Conservation (phyloP, 2,329 filamentous ascomycete species). For the Pseudonectria buxi region DNA sequence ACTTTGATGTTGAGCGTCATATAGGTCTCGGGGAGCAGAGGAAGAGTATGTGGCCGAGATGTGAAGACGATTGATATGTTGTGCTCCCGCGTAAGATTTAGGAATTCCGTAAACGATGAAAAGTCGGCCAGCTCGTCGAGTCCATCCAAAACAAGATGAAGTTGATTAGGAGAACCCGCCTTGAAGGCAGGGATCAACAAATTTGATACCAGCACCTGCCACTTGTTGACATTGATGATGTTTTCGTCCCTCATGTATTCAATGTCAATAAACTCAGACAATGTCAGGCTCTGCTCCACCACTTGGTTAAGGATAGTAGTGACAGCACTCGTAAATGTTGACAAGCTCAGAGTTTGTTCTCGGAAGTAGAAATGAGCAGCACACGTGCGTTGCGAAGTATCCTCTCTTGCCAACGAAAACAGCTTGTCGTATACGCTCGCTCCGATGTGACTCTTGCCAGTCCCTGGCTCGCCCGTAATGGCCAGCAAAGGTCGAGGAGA, state of each 20-base stretch:
- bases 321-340: constrained; percentile 17
- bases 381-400: constrained; percentile 13
- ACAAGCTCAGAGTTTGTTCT: constrained; percentile 23
- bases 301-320: constrained; percentile 24
- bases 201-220: constrained; percentile 14
- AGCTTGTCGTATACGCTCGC: constrained; percentile 17
- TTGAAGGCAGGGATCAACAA: constrained; percentile 19
- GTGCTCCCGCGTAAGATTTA: constrained; percentile 17
- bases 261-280: constrained; percentile 24
- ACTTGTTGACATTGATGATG: constrained; percentile 3
- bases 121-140: constrained; percentile 22
- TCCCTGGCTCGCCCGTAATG: constrained; percentile 23
- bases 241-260: constrained; percentile 22
- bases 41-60: constrained; percentile 9
- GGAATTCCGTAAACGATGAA: constrained; percentile 13
- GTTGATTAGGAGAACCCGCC: constrained; percentile 11
- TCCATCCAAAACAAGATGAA: constrained; percentile 27
- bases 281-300: constrained; percentile 20
- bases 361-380: constrained; percentile 32
- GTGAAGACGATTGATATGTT: constrained; percentile 23
- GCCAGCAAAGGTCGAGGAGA: constrained; percentile 15
- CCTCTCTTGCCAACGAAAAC: constrained; percentile 2
- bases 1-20: constrained; percentile 10
- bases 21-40: constrained; percentile 3
- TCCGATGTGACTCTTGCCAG: constrained; percentile 28